These are phyloP conservation scores for Pseudogymnoascus sp. DNA, from an alignment of 2,329 filamentous ascomycete genomes.

Conservation along the genomic window DNA sequence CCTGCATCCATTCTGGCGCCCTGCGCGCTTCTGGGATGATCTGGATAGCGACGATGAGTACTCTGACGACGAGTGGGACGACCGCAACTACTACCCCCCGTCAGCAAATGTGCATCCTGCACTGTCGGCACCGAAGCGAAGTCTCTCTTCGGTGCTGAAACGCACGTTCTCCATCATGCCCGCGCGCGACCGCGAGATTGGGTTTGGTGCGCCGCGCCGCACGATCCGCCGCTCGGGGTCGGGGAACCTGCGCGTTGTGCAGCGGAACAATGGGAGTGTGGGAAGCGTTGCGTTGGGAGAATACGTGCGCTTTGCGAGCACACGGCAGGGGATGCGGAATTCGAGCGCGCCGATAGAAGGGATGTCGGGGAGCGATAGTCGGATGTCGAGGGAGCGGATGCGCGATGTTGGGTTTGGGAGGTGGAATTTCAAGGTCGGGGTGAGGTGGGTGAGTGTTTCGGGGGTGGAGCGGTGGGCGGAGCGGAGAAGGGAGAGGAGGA, in stretches of 20 bases:
- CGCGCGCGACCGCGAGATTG: conserved; percentile 31
- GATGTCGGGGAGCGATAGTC: background rate
- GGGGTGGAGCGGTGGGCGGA: conserved; percentile 52
- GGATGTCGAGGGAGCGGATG: conserved; percentile 12
- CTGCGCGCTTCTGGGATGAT: conserved; percentile 41
- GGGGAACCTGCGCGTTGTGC: conserved; percentile 55
- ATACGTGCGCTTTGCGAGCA: conserved; percentile 15
- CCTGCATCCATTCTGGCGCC: conserved; percentile 57
- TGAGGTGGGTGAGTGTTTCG: conserved; percentile 44
- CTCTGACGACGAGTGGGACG: conserved; percentile 20
- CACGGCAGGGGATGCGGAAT: conserved; percentile 7
- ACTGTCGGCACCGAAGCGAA: conserved; percentile 41
- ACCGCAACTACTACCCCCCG: conserved; percentile 8
- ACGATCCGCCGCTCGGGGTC: conserved; percentile 55
- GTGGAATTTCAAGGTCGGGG: conserved; percentile 31
- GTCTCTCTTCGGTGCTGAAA: conserved; percentile 40
- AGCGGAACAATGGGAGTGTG: conserved; percentile 39
- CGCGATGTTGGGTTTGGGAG: conserved; percentile 29
- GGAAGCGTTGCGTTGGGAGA: conserved; percentile 20
- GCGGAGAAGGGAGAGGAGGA: conserved; percentile 51
- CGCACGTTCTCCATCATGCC: conserved; percentile 57
- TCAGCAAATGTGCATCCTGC: background rate
- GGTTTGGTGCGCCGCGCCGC: conserved; percentile 37
- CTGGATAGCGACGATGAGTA: conserved; percentile 33
- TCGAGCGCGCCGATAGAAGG: background rate